phyloP scores from a whole-genome alignment of 345 rosid genomes.

The Pistacia integerrima region DNA sequence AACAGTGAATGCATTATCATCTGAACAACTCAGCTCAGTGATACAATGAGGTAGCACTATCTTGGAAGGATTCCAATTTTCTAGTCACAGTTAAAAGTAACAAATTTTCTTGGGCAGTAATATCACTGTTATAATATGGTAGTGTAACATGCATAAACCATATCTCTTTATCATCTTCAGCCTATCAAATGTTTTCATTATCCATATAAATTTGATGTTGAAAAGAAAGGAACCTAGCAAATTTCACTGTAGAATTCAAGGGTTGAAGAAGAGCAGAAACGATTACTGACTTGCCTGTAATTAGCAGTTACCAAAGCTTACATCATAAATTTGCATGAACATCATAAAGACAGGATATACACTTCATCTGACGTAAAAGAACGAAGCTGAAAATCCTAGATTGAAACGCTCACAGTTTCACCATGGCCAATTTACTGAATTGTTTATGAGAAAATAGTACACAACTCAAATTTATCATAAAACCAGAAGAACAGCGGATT shows the following conservation, averaged over 20 bases:
- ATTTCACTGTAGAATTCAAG: slow-evolving; percentile 1
- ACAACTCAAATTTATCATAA: not conserved
- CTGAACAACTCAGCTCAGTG: not conserved
- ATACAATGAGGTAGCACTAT: not conserved
- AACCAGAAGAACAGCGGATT: not conserved
- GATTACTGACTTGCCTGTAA: not conserved
- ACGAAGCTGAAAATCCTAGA: not conserved
- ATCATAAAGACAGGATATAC: not conserved
- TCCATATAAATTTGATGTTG: not conserved
- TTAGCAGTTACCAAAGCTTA: not conserved
- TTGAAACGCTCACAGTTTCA: not conserved
- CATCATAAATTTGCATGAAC: not conserved
- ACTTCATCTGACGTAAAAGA: not conserved
- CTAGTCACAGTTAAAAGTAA: not conserved
- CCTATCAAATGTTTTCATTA: not conserved
- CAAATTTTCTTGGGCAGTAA: slow-evolving; percentile 2
- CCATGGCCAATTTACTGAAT: not conserved
- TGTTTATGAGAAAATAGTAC: not conserved
- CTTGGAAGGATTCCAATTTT: not conserved
- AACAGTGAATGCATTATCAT: not conserved
- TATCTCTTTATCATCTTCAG: not conserved
- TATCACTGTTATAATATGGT: not conserved
- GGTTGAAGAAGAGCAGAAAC: not conserved
- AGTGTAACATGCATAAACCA: not conserved
- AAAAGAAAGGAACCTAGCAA: not conserved